These are phyloP conservation scores for Tremella yokohamensis DNA, from an alignment of 768 basidiomycete species.

Conservation along the genomic window DNA sequence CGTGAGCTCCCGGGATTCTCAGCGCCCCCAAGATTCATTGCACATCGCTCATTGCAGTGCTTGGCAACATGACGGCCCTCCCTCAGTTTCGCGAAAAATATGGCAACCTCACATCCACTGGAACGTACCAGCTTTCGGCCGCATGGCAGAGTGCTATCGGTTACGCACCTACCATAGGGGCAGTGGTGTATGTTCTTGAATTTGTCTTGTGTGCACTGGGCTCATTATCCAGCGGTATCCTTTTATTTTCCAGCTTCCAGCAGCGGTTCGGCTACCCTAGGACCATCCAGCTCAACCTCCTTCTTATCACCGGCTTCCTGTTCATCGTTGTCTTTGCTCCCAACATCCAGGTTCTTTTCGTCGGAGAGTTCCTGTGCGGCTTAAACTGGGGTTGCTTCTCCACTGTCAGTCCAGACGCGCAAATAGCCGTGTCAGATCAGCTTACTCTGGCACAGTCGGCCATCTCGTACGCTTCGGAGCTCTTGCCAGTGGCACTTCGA, in stretches of 20 bases:
- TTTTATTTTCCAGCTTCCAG: slow-evolving; percentile 9
- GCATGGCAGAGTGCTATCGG: slow-evolving; percentile 48
- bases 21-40: no score
- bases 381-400: slow-evolving; percentile 35
- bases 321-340: slow-evolving; percentile 24
- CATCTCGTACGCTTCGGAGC: slow-evolving; percentile 39
- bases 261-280: slow-evolving; percentile 20
- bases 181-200: slow-evolving; percentile 17
- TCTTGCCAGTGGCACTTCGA: slow-evolving; percentile 35
- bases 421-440: neutral
- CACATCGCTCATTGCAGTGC: neutral
- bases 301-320: slow-evolving; percentile 12
- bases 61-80: slow-evolving; percentile 23
- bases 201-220: slow-evolving; percentile 18
- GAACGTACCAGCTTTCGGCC: slow-evolving; percentile 41
- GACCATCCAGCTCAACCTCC: slow-evolving; percentile 2
- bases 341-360: slow-evolving; percentile 16
- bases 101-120: slow-evolving; percentile 26
- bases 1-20: no score
- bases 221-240: slow-evolving; percentile 15
- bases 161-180: slow-evolving; percentile 35
- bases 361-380: slow-evolving; percentile 35
- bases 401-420: neutral
- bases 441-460: slow-evolving; percentile 27
- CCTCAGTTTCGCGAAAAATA: slow-evolving; percentile 23